phyloP scores from a whole-genome alignment of 1,284 basidiomycete species.

The Boletellus deceptivus region DNA sequence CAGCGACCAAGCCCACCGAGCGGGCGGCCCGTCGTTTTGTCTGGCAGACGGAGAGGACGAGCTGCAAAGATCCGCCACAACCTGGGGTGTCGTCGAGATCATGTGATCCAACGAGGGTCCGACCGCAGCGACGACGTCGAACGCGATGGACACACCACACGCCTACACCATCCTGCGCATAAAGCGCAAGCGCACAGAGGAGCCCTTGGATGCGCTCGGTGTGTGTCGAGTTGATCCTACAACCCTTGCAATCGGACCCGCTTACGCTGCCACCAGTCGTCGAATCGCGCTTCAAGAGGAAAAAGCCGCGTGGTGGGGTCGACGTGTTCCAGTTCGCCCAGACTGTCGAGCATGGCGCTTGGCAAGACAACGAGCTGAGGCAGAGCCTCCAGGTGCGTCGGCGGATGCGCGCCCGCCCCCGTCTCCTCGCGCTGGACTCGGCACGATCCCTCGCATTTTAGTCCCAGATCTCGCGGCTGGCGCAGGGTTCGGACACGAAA shows the following conservation, averaged over 20 bases:
- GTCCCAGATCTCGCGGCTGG: conserved; percentile 52
- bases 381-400: conserved; percentile 58
- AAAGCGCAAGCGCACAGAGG: conserved; percentile 76
- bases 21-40: no score
- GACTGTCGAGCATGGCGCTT: conserved; percentile 67
- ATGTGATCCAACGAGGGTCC: conserved; percentile 12
- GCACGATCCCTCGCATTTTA: conserved; percentile 16
- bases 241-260: conserved; percentile 2
- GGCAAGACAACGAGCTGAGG: conserved; percentile 57
- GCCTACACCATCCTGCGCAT: conserved; percentile 71
- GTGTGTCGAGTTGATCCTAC: conserved; percentile 22
- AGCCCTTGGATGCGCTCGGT: conserved; percentile 76
- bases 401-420: not conserved
- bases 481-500: conserved; percentile 31
- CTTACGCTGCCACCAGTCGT: conserved; percentile 47
- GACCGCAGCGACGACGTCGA: conserved; percentile 1
- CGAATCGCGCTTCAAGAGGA: conserved; percentile 56
- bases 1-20: no score
- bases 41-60: no score
- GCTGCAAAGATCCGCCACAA: no score
- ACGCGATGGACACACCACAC: conserved; percentile 30
- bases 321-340: conserved; percentile 76
- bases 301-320: conserved; percentile 57
- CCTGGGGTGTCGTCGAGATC: no score
- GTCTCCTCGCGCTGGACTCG: not conserved